These are phyloP conservation scores for Lachnellula suecica DNA, from an alignment of 2,329 filamentous ascomycete species.

Conservation along the genomic window DNA sequence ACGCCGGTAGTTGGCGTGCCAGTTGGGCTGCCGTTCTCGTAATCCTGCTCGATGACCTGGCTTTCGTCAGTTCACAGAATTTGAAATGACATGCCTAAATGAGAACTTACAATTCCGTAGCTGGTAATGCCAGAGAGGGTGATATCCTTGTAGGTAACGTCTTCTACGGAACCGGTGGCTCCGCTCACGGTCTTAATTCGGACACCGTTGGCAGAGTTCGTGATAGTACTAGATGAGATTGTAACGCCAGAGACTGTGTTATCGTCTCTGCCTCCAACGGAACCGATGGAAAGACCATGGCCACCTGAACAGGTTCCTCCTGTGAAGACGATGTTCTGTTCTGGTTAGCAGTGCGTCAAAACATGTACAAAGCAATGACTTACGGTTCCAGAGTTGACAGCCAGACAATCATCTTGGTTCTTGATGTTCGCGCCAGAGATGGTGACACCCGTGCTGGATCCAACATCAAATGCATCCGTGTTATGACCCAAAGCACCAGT, in stretches of 20 bases:
- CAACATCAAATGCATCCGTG: conserved; percentile 53
- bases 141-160: conserved; percentile 52
- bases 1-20: conserved; percentile 47
- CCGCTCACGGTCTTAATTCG: conserved; percentile 56
- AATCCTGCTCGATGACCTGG: conserved; percentile 53
- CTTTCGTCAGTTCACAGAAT: conserved; percentile 22
- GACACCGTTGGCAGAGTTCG: conserved; percentile 34
- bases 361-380: neutral
- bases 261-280: conserved; percentile 47
- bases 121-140: conserved; percentile 46
- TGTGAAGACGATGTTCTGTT: conserved; percentile 17
- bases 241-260: conserved; percentile 4
- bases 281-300: conserved; percentile 54
- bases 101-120: conserved; percentile 35
- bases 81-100: too few relatives aligned
- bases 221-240: conserved; percentile 3
- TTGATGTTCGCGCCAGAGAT: conserved; percentile 50
- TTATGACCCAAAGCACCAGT: conserved; percentile 42
- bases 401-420: conserved; percentile 60
- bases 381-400: conserved; percentile 51
- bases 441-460: conserved; percentile 42
- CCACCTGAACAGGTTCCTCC: conserved; percentile 22
- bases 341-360: conserved; percentile 28
- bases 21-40: conserved; percentile 39
- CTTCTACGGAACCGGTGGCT: conserved; percentile 49